Conservation (phyloP, 2,329 filamentous ascomycete species). For the Myriosclerotinia curreyana region DNA sequence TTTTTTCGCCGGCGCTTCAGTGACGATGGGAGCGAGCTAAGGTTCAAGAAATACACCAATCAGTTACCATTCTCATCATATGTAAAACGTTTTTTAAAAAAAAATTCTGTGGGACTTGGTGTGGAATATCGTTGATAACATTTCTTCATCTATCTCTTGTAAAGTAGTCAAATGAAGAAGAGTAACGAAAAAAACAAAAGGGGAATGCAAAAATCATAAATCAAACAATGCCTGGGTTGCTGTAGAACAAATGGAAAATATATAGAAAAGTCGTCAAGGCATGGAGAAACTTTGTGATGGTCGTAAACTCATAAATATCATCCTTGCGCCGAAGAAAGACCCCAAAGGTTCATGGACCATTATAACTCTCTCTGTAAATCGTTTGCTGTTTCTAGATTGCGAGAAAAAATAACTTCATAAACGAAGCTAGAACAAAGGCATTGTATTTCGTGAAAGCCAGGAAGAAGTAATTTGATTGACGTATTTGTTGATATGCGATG, state of each 20-base stretch:
- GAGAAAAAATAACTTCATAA: neutral
- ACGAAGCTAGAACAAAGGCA: slow-evolving; percentile 21
- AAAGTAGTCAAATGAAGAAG: slow-evolving; percentile 12
- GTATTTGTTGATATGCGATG: neutral
- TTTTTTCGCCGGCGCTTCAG: neutral
- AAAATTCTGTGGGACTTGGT: slow-evolving; percentile 10
- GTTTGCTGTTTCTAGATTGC: neutral
- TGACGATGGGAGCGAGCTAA: slow-evolving; percentile 21
- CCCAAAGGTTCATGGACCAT: slow-evolving; percentile 10
- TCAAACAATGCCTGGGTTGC: slow-evolving; percentile 14
- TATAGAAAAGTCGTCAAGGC: slow-evolving; percentile 10
- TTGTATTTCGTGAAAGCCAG: slow-evolving; percentile 7
- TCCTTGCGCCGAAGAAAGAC: slow-evolving; percentile 22
- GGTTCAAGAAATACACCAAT: slow-evolving; percentile 27
- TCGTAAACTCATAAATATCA: slow-evolving; percentile 20
- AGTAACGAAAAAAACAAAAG: neutral
- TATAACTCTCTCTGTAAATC: neutral
- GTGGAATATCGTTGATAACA: slow-evolving; percentile 16
- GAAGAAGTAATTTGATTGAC: neutral
- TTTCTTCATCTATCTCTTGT: slow-evolving; percentile 21
- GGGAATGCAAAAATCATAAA: neutral
- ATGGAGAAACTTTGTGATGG: slow-evolving; percentile 22
- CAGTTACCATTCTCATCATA: slow-evolving; percentile 36
- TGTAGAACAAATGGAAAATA: slow-evolving; percentile 1
- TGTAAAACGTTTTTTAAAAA: neutral